phyloP scores from a whole-genome alignment of 345 rosid species.

The Euphorbia pulcherrima region DNA sequence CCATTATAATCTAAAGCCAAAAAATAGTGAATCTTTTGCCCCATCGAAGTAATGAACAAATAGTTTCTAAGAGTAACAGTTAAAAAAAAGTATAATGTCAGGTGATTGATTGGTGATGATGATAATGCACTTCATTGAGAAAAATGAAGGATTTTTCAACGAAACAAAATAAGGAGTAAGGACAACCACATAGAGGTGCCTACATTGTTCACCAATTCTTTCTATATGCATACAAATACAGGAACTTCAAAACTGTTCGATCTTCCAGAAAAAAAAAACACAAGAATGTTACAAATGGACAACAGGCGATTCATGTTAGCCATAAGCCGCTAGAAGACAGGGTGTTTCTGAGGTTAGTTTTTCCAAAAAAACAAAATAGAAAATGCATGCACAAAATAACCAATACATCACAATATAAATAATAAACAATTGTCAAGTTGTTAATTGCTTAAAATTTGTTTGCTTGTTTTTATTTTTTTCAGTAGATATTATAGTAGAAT shows the following conservation, averaged over 20 bases:
- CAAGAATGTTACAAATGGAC: background rate
- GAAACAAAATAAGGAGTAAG: background rate
- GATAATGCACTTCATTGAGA: background rate
- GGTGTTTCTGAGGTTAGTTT: no score
- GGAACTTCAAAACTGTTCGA: background rate
- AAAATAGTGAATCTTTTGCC: no score
- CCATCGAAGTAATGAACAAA: no score
- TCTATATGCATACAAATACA: background rate
- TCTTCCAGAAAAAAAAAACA: background rate
- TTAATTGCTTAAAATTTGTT: background rate
- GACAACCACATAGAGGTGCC: no score
- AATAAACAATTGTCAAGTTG: background rate
- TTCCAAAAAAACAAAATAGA: no score
- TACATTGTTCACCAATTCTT: background rate
- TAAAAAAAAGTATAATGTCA: slow-evolving; percentile 4
- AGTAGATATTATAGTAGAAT: background rate
- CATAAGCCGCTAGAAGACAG: no score
- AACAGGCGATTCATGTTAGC: background rate
- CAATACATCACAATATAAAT: background rate
- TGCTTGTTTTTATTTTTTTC: background rate
- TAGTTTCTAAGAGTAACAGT: no score
- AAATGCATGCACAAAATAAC: background rate
- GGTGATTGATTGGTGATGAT: background rate
- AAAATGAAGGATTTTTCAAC: background rate
- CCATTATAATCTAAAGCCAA: no score